A percentile compares a stretch with the other conserved stretches of the same genome.
Evolutionary conservation across 208 protist genomes (phyloP).

Genomic region (Zelonia costaricensis): DNA sequence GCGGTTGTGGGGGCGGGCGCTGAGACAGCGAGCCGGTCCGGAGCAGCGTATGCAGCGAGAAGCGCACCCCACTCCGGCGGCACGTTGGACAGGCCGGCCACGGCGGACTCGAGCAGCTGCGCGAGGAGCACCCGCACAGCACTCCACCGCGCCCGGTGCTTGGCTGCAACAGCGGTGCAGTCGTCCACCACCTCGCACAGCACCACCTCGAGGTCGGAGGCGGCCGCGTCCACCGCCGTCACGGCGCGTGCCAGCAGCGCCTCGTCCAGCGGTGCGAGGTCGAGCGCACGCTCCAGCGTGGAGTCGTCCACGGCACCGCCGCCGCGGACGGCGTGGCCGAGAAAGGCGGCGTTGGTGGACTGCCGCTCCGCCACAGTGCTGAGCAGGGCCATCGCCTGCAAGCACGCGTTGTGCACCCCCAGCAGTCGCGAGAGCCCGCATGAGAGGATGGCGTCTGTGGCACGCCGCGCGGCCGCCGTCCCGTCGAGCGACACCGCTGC

Average conservation of each 20-base stretch:
- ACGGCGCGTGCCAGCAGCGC: too few species aligned
- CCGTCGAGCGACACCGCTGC: not conserved
- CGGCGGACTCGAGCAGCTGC: constrained; percentile 3
- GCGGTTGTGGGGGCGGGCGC: not conserved
- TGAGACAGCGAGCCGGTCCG: not conserved
- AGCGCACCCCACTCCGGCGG: not conserved
- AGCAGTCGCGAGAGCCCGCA: constrained; percentile 19
- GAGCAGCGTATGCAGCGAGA: constrained; percentile 10
- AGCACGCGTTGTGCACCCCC: constrained; percentile 34
- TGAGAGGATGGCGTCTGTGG: constrained; percentile 13
- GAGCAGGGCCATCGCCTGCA: constrained; percentile 35
- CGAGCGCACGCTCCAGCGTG: constrained; percentile 35
- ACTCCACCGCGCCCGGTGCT: constrained; percentile 7
- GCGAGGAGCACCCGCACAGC: constrained; percentile 11
- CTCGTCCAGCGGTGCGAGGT: constrained; percentile 28
- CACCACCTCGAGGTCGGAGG: not conserved
- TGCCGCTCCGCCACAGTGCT: constrained; percentile 34
- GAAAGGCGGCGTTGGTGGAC: constrained; percentile 29
- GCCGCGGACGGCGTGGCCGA: constrained; percentile 24
- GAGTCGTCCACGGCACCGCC: constrained; percentile 31
- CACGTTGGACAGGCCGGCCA: constrained; percentile 1
- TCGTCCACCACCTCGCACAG: constrained; percentile 1
- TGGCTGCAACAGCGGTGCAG: not conserved
- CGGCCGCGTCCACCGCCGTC: too few species aligned
- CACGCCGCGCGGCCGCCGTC: not conserved